Evolutionary conservation across 2,329 filamentous ascomycete genomes (phyloP).

Genomic region (Sarocladium brachiariae): DNA sequence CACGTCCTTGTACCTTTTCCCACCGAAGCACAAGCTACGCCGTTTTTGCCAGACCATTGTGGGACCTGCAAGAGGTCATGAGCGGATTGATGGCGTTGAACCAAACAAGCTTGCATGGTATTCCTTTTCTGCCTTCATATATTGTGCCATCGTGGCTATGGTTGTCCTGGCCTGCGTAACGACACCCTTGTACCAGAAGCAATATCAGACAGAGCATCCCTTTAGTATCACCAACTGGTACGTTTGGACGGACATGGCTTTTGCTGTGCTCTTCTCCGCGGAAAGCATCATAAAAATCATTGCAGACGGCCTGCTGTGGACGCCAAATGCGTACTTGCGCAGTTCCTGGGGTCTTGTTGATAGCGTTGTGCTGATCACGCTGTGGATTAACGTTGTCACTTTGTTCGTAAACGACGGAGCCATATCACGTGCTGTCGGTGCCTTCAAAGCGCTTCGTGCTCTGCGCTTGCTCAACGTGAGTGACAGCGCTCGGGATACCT

Average conservation of each 20-base stretch:
- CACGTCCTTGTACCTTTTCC: slow-evolving; percentile 82
- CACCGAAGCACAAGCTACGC: slow-evolving; percentile 68
- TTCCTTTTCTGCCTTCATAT: slow-evolving; percentile 86
- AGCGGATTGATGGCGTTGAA: slow-evolving; percentile 82
- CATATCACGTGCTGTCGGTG: slow-evolving; percentile 84
- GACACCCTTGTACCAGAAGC: slow-evolving; percentile 86
- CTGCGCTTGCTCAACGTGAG: slow-evolving; percentile 90
- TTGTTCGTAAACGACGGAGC: slow-evolving; percentile 74
- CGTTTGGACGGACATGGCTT: slow-evolving; percentile 85
- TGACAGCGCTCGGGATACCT: slow-evolving; percentile 90
- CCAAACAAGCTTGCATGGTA: slow-evolving; percentile 92
- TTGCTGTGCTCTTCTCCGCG: slow-evolving; percentile 76
- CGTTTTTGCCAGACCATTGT: slow-evolving; percentile 83
- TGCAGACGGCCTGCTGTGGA: slow-evolving; percentile 93
- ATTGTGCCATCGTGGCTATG: slow-evolving; percentile 92
- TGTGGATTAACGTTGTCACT: slow-evolving; percentile 91
- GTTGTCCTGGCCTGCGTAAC: slow-evolving; percentile 93
- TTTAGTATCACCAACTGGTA: slow-evolving; percentile 78
- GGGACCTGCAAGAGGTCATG: slow-evolving; percentile 78
- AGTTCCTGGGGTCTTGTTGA: slow-evolving; percentile 98
- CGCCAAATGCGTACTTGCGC: slow-evolving; percentile 92
- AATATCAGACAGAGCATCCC: slow-evolving; percentile 61
- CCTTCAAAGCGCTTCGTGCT: slow-evolving; percentile 93
- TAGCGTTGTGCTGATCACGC: slow-evolving; percentile 78
- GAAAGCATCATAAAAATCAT: slow-evolving; percentile 90